These are phyloP conservation scores for Rhizopus arrhizus DNA, from an alignment of 371 early-diverging fungal genomes.

Conservation along the genomic window DNA sequence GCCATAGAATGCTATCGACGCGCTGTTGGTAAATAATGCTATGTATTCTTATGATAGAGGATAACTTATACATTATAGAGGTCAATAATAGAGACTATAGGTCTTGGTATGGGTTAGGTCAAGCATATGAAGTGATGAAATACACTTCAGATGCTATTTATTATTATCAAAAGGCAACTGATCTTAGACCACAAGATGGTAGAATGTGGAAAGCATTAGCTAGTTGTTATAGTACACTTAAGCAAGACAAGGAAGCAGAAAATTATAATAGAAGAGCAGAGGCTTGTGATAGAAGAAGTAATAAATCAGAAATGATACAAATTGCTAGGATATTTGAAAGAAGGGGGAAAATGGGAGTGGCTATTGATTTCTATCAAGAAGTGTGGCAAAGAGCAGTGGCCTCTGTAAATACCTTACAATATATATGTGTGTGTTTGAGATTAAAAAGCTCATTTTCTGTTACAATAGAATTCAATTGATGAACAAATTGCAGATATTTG, in stretches of 20 bases:
- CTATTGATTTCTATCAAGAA: conserved; percentile 62
- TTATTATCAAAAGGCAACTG: conserved; percentile 81
- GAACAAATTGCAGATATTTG: conserved; percentile 59
- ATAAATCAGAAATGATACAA: conserved; percentile 48
- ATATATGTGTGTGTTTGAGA: background rate
- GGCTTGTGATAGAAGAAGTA: conserved; percentile 54
- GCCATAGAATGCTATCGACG: conserved; percentile 90
- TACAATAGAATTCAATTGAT: conserved; percentile 18
- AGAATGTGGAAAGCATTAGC: conserved; percentile 82
- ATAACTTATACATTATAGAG: conserved; percentile 41
- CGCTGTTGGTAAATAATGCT: conserved; percentile 63
- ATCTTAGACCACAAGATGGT: conserved; percentile 76
- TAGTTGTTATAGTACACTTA: conserved; percentile 63
- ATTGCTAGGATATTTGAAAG: conserved; percentile 63
- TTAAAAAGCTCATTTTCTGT: background rate
- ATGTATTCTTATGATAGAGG: background rate
- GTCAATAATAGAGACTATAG: conserved; percentile 84
- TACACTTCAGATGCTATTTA: conserved; percentile 82
- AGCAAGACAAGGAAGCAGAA: conserved; percentile 58
- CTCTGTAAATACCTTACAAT: conserved; percentile 22
- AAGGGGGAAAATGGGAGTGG: conserved; percentile 50
- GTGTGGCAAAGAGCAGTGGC: conserved; percentile 50
- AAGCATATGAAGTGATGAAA: conserved; percentile 85
- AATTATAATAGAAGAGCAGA: conserved; percentile 72
- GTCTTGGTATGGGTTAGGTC: conserved; percentile 93